Evolutionary conservation across 164 flowering plant species (phyloP), one percentile per base, ranked within the genome.

Genomic region (Magnolia kwangsiensis): DNA sequence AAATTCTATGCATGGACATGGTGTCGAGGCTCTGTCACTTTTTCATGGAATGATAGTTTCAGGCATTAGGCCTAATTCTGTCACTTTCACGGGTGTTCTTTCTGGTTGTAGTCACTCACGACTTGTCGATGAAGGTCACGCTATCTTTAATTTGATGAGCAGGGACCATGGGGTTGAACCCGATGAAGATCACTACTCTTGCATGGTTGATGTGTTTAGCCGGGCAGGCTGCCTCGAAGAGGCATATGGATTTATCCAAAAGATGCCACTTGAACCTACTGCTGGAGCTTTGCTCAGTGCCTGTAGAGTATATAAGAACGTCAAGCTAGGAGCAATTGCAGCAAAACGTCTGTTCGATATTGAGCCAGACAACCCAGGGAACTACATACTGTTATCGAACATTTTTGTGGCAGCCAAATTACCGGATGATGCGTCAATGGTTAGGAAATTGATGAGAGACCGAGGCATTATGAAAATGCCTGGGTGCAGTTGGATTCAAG

Each of bases 321-420:
- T 87, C 3, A 85, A 86, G 19, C 51, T 90, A 71, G 93, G 83
- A 61, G 73, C 73, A 80, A 77, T 86, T 74, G 90, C 90, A 63
- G 93, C 89, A 5, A 72, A 78, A 5, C 75, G 67, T 50, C 76
- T 90, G 21, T 87, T 90, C 77, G 86, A 86, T 76, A 86, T 90
- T 31, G 93, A 90, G 82, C 90, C 91, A 18, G 70, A 87, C 21
- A 90, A 90, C 72, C 87, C 93, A 29, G 91, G 93, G 77, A 90
- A 88, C 76, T 90, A 88, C 67, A 83, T 87, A 37, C 69, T 84
- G 37, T 75, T 88, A 51, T 86, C 84, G 8, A 90, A 88, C 76
- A 83, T 87, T 23, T 80, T 83, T 75, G 86, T 82, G 67, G 58
- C 81, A 50, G 86, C 88, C 20, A 85, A 84, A 59, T 68, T 85